Evolutionary conservation across 306 rosid genomes (phyloP).

Genomic region (Sindora glabra): DNA sequence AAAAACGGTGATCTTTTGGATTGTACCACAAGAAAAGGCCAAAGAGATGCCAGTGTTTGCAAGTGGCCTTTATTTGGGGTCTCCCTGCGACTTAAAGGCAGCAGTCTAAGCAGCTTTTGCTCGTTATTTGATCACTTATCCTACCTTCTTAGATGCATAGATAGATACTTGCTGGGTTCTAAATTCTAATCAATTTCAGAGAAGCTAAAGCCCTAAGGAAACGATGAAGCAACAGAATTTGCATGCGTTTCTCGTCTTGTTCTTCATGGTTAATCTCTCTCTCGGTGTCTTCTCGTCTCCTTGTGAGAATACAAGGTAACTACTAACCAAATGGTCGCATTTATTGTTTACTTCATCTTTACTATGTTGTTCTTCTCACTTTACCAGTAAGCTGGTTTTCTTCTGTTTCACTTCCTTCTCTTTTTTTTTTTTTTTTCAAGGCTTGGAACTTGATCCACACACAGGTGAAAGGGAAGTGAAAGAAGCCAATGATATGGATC

Average conservation of each 20-base stretch:
- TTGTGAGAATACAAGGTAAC: constrained; percentile 31
- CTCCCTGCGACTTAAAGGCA: no score
- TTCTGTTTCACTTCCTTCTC: no score
- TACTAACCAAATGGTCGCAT: no score
- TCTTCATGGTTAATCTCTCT: constrained; percentile 24
- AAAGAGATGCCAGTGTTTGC: no score
- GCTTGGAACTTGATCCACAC: constrained; percentile 10
- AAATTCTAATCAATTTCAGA: no score
- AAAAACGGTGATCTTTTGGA: no score
- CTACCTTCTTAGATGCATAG: constrained; percentile 1
- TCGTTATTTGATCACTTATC: constrained; percentile 10
- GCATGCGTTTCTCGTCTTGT: constrained; percentile 5
- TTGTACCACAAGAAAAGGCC: no score
- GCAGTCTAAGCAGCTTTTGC: no score
- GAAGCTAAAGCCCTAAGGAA: not conserved
- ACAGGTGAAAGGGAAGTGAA: constrained; percentile 31
- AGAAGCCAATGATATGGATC: constrained; percentile 1
- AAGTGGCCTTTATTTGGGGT: no score
- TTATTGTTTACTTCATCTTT: not conserved
- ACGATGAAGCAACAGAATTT: constrained; percentile 25
- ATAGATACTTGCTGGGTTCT: no score
- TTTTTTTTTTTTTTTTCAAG: not conserved
- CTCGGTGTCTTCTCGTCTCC: constrained; percentile 23
- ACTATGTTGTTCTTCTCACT: not conserved
- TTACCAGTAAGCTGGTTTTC: no score